Evolutionary conservation across 495 filamentous ascomycete species (phyloP).

Genomic region (Gamarada debralockiae): DNA sequence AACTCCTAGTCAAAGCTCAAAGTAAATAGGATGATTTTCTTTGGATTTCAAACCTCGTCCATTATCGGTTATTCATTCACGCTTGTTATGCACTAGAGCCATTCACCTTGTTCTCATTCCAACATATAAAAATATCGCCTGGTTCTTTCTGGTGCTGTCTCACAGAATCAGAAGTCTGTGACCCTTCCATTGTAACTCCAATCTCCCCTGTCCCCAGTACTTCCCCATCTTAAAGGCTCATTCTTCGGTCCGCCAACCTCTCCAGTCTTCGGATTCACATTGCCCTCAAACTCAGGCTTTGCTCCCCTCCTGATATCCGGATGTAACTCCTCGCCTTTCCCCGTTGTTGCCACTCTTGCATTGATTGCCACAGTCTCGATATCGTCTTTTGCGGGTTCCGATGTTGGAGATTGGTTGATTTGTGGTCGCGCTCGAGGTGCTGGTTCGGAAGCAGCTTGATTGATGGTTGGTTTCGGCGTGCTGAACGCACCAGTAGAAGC

Average conservation of each 20-base stretch:
- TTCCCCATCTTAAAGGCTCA: constrained; percentile 87
- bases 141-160: too few species aligned
- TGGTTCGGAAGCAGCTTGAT: constrained; percentile 3
- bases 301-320: constrained; percentile 69
- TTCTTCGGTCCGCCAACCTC: constrained; percentile 97
- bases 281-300: constrained; percentile 89
- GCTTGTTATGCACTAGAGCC: too few species aligned
- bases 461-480: constrained; percentile 44
- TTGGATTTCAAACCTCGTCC: too few species aligned
- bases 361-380: constrained; percentile 25
- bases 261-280: constrained; percentile 91
- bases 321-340: constrained; percentile 59
- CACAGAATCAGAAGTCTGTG: constrained; percentile 72
- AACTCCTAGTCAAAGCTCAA: too few species aligned
- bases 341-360: constrained; percentile 42
- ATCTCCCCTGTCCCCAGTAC: constrained; percentile 81
- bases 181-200: constrained; percentile 96
- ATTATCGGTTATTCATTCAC: too few species aligned
- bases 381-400: constrained; percentile 9
- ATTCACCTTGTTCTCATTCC: too few species aligned
- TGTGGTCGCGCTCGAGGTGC: constrained; percentile 14
- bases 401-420: constrained; percentile 42
- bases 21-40: too few species aligned
- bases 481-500: constrained; percentile 71
- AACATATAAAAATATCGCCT: too few species aligned